Conservation (phyloP, 169 alveolate genomes). For the Cryptosporidium ubiquitum region DNA sequence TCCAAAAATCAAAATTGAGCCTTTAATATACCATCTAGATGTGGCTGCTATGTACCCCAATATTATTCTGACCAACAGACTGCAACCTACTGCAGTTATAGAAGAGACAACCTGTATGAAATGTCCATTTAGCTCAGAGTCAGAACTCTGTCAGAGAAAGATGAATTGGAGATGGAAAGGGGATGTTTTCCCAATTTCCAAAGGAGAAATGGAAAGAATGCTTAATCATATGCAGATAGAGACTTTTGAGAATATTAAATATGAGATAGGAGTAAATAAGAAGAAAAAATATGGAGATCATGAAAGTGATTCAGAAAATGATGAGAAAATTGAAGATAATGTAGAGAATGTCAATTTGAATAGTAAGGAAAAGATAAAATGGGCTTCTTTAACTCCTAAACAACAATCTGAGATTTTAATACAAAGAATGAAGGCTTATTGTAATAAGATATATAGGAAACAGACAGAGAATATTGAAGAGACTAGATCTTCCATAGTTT, state of each 20-base stretch:
- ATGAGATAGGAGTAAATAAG: constrained; percentile 73
- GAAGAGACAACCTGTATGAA: constrained; percentile 92
- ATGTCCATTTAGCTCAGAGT: constrained; percentile 93
- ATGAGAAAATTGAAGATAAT: not conserved
- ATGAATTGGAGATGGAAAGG: constrained; percentile 95
- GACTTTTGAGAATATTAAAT: constrained; percentile 78
- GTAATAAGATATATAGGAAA: constrained; percentile 83
- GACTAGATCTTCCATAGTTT: constrained; percentile 88
- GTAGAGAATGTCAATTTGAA: not conserved
- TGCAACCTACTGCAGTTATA: constrained; percentile 98
- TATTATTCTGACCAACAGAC: constrained; percentile 97
- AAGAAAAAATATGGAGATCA: constrained; percentile 1
- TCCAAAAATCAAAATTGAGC: constrained; percentile 79
- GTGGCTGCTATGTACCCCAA: constrained; percentile 99
- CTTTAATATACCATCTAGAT: constrained; percentile 97
- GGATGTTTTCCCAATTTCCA: constrained; percentile 89
- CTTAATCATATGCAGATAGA: constrained; percentile 58
- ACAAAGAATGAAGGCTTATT: constrained; percentile 91
- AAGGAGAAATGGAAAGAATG: constrained; percentile 82
- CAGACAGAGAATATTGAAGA: constrained; percentile 83
- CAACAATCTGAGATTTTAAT: constrained; percentile 86
- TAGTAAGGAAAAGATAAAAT: constrained; percentile 27
- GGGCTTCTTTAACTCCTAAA: constrained; percentile 86
- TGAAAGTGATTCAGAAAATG: constrained; percentile 28
- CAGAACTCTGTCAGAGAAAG: constrained; percentile 86